Conservation (phyloP, 495 filamentous ascomycete species). For the Hypoxylon subgilvum region DNA sequence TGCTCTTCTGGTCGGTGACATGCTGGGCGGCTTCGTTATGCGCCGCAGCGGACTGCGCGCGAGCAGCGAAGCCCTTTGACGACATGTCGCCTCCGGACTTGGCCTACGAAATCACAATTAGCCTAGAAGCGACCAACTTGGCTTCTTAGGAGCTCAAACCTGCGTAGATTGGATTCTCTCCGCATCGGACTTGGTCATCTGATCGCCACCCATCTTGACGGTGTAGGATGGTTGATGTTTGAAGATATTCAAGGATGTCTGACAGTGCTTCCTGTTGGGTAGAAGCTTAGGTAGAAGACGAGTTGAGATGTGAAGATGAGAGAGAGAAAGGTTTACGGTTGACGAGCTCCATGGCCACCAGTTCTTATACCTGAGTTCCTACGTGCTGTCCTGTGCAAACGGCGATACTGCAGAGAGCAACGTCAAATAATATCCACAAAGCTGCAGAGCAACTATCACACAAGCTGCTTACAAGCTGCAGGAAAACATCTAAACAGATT, state of each 20-base stretch:
- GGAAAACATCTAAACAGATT: too few species aligned
- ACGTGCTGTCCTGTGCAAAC: neutral
- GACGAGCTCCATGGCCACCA: neutral
- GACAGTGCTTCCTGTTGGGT: neutral
- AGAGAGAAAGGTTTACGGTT: neutral
- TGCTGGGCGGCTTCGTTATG: neutral
- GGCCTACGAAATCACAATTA: neutral
- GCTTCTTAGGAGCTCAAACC: neutral
- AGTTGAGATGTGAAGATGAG: too few species aligned
- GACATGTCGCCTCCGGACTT: neutral
- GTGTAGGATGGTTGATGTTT: neutral
- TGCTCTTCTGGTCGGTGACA: neutral
- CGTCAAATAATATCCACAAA: too few species aligned
- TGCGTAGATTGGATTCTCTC: neutral
- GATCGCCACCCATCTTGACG: neutral
- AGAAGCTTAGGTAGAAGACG: neutral
- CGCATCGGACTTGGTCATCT: neutral
- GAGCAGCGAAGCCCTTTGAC: neutral
- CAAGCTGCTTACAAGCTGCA: too few species aligned
- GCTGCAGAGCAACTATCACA: too few species aligned
- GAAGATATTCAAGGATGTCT: neutral
- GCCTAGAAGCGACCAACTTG: neutral
- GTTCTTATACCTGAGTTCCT: neutral
- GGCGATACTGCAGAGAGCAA: neutral
- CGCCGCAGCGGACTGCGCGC: neutral